These are phyloP conservation scores for Starmerella bombicola DNA, from an alignment of 805 yeast genomes.

Conservation along the genomic window DNA sequence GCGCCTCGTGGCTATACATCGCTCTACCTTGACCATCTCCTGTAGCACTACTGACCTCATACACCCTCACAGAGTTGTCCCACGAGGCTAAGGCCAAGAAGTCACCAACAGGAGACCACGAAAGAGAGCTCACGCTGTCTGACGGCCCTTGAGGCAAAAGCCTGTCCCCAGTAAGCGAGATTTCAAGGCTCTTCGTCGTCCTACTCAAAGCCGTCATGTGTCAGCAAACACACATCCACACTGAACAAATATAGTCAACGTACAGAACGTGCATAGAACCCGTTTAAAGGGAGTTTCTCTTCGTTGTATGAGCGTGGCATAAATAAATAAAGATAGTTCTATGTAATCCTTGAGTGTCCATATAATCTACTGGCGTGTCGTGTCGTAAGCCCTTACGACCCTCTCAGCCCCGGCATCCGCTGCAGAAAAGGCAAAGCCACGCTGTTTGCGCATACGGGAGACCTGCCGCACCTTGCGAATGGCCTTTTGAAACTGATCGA, in stretches of 20 bases:
- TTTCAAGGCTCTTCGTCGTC: slow-evolving; percentile 11
- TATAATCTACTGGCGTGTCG: not conserved
- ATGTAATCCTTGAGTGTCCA: no score
- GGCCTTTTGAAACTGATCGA: slow-evolving; percentile 93
- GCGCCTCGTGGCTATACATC: slow-evolving; percentile 76
- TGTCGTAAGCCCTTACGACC: slow-evolving; percentile 80
- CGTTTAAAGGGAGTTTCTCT: no score
- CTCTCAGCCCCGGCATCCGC: slow-evolving; percentile 89
- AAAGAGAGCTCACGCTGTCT: slow-evolving; percentile 74
- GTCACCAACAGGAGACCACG: slow-evolving; percentile 81
- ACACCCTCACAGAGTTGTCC: slow-evolving; percentile 90
- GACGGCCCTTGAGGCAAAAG: slow-evolving; percentile 20
- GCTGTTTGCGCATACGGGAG: slow-evolving; percentile 92
- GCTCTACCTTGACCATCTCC: slow-evolving; percentile 85
- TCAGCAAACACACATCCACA: not conserved
- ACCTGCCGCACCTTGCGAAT: slow-evolving; percentile 96
- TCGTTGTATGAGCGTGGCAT: no score
- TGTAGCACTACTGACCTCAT: slow-evolving; percentile 55
- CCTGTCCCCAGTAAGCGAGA: slow-evolving; percentile 11
- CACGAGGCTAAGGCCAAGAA: slow-evolving; percentile 72
- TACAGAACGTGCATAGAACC: no score
- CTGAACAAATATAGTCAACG: no score
- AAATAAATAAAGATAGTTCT: no score
- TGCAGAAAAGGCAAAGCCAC: slow-evolving; percentile 97
- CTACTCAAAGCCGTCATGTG: slow-evolving; percentile 3